These are phyloP conservation scores for Coprinopsis marcescibilis DNA, from an alignment of 768 basidiomycete genomes.

Conservation along the genomic window DNA sequence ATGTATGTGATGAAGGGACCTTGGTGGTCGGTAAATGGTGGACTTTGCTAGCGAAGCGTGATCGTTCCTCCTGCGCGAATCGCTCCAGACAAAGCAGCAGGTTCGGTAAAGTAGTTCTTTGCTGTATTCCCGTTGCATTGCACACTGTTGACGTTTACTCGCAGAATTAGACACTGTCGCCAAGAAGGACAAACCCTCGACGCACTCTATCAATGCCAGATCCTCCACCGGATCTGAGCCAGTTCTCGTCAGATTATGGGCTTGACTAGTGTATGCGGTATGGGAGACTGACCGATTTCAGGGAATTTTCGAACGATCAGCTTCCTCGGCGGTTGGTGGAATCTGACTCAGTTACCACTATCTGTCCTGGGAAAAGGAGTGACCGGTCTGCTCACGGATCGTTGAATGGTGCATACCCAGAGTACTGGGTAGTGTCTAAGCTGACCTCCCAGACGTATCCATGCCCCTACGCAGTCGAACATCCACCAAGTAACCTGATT, in stretches of 20 bases:
- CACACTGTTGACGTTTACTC: constrained; percentile 15
- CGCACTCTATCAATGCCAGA: constrained; percentile 32
- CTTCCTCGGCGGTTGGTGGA: constrained; percentile 26
- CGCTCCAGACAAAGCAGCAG: constrained; percentile 28
- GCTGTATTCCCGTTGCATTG: constrained; percentile 27
- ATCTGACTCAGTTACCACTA: not conserved
- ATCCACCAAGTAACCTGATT: not conserved
- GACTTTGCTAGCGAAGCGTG: constrained; percentile 30
- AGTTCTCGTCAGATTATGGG: not conserved
- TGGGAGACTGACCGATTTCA: constrained; percentile 28
- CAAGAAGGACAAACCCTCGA: not conserved
- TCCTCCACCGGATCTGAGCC: constrained; percentile 35
- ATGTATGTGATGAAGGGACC: constrained; percentile 44
- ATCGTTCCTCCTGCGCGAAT: constrained; percentile 33
- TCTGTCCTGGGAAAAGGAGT: not conserved
- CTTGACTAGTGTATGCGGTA: not conserved
- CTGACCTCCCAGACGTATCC: constrained; percentile 37
- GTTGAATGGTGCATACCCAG: constrained; percentile 32
- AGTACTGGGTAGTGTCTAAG: constrained; percentile 26
- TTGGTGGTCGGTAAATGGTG: constrained; percentile 11
- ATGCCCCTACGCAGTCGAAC: constrained; percentile 17
- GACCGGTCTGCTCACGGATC: constrained; percentile 24
- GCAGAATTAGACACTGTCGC: not conserved
- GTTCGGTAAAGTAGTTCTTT: constrained; percentile 4
- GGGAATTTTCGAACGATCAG: constrained; percentile 38